Evolutionary conservation across 208 protist genomes (phyloP).

Genomic region (Crithidia expoeki): DNA sequence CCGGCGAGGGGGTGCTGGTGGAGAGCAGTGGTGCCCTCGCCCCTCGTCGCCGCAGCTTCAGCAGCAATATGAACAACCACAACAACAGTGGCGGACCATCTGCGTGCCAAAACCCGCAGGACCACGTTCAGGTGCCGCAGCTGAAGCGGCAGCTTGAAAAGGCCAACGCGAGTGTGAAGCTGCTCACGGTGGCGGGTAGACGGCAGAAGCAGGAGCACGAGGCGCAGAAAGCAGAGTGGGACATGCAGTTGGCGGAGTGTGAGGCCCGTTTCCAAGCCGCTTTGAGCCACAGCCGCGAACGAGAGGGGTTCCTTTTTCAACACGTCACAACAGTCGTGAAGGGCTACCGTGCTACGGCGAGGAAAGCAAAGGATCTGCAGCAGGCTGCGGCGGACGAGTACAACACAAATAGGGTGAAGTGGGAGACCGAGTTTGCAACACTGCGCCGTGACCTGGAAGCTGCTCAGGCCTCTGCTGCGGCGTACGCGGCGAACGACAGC

Average conservation of each 20-base stretch:
- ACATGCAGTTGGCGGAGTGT: slow-evolving; percentile 12
- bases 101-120: slow-evolving; percentile 6
- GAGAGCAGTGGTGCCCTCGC: slow-evolving; percentile 6
- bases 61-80: background rate
- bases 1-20: slow-evolving; percentile 61
- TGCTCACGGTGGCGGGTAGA: slow-evolving; percentile 4
- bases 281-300: background rate
- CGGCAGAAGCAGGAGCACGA: slow-evolving; percentile 30
- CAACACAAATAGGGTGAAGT: background rate
- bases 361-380: background rate
- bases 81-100: background rate
- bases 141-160: slow-evolving; percentile 34
- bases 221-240: slow-evolving; percentile 15
- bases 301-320: slow-evolving; percentile 12
- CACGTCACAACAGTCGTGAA: background rate
- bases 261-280: slow-evolving; percentile 18
- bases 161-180: slow-evolving; percentile 8
- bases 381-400: background rate
- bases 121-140: slow-evolving; percentile 21
- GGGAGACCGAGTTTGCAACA: background rate
- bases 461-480: background rate
- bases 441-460: slow-evolving; percentile 14
- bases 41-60: slow-evolving; percentile 23
- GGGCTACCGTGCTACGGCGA: background rate
- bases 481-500: background rate